A percentile compares a stretch with the other conserved stretches of the same genome.
Evolutionary conservation across 2,329 filamentous ascomycete species (phyloP).

Genomic region (Paecilomyces fulvus): DNA sequence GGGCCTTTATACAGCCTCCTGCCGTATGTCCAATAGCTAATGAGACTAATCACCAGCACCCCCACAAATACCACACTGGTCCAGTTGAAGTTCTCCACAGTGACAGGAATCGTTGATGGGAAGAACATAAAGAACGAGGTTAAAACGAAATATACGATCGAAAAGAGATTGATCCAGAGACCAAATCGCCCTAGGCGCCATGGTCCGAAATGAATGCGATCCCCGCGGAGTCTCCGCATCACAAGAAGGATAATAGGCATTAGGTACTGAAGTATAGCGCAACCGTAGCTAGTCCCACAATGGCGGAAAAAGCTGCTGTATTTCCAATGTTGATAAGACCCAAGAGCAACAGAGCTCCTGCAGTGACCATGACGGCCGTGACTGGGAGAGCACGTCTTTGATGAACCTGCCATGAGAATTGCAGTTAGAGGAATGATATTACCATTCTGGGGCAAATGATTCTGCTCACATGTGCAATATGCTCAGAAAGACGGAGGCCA

Average conservation of each 20-base stretch:
- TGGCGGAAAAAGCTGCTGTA: slow-evolving; percentile 35
- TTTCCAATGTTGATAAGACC: slow-evolving; percentile 47
- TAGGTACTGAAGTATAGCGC: slow-evolving; percentile 35
- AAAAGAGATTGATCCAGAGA: slow-evolving; percentile 34
- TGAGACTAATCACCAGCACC: background rate
- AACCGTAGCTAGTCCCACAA: slow-evolving; percentile 35
- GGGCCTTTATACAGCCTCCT: background rate
- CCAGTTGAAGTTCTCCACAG: slow-evolving; percentile 40
- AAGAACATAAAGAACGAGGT: slow-evolving; percentile 40
- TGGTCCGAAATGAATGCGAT: slow-evolving; percentile 35
- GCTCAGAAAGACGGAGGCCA: slow-evolving; percentile 31
- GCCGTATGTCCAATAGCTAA: background rate
- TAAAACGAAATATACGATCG: slow-evolving; percentile 31
- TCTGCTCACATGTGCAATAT: slow-evolving; percentile 28
- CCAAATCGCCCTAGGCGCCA: slow-evolving; percentile 41
- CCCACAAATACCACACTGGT: slow-evolving; percentile 19
- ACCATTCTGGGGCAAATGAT: background rate
- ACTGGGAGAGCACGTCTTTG: slow-evolving; percentile 37
- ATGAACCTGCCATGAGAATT: slow-evolving; percentile 20
- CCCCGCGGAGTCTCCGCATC: slow-evolving; percentile 33
- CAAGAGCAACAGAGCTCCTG: slow-evolving; percentile 37
- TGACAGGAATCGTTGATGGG: slow-evolving; percentile 26
- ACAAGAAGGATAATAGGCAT: slow-evolving; percentile 41
- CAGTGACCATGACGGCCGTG: slow-evolving; percentile 39
- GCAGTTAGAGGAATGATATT: background rate